phyloP scores from a whole-genome alignment of 2,329 filamentous ascomycete species.

The Akanthomyces lecanii region DNA sequence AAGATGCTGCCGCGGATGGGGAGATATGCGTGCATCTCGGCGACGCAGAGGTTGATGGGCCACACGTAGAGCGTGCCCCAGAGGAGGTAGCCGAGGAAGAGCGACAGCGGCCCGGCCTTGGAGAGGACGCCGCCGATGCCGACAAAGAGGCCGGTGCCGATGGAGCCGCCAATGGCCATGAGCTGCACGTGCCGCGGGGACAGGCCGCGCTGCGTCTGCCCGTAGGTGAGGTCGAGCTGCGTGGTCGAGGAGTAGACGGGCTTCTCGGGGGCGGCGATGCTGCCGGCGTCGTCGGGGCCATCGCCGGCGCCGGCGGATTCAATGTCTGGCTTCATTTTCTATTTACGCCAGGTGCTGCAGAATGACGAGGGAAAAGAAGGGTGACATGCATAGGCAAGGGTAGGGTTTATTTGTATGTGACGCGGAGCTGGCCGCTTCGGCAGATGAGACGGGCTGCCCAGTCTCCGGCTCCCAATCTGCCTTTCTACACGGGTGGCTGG shows the following conservation, averaged over 20 bases:
- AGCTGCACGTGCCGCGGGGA: conserved; percentile 44
- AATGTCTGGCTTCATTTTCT: conserved; percentile 8
- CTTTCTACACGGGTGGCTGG: background rate
- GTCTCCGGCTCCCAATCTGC: background rate
- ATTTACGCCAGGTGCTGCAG: background rate
- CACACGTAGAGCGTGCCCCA: conserved; percentile 43
- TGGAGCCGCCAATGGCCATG: conserved; percentile 46
- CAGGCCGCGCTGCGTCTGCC: conserved; percentile 32
- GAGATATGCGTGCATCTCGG: conserved; percentile 55
- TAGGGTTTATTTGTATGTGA: background rate
- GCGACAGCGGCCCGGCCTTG: conserved; percentile 39
- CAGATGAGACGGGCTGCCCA: background rate
- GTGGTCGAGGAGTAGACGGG: background rate
- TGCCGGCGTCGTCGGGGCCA: background rate
- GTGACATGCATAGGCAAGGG: background rate
- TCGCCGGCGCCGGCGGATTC: background rate
- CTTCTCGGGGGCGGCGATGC: background rate
- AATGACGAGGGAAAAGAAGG: background rate
- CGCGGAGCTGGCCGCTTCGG: background rate
- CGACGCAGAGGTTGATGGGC: conserved; percentile 44
- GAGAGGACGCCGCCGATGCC: conserved; percentile 41
- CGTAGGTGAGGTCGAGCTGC: conserved; percentile 23
- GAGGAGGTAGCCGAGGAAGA: conserved; percentile 41
- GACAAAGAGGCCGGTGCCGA: conserved; percentile 43
- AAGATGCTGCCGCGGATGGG: conserved; percentile 52